Conservation (phyloP, 2,329 filamentous ascomycete genomes). For the Aspergillus carbonarius region DNA sequence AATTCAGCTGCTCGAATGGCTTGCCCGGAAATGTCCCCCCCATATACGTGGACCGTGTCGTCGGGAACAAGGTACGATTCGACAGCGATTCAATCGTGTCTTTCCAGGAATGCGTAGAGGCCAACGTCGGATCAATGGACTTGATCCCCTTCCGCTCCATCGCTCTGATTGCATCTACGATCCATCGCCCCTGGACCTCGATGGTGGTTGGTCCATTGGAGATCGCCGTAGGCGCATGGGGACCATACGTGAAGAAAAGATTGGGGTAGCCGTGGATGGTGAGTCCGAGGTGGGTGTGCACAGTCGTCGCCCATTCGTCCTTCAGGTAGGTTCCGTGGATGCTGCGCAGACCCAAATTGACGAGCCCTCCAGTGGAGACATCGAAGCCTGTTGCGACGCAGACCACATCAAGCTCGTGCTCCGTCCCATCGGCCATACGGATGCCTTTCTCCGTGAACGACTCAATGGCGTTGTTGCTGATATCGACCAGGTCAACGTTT, state of each 20-base stretch:
- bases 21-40: constrained; percentile 58
- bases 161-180: constrained; percentile 51
- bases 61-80: constrained; percentile 51
- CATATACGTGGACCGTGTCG: constrained; percentile 55
- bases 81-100: constrained; percentile 47
- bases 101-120: constrained; percentile 53
- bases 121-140: constrained; percentile 51
- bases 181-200: constrained; percentile 59
- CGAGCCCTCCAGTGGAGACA: constrained; percentile 42
- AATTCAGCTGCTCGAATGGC: constrained; percentile 53
- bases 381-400: constrained; percentile 49
- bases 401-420: constrained; percentile 42
- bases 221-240: constrained; percentile 58
- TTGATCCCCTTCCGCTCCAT: constrained; percentile 49
- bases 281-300: constrained; percentile 45
- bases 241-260: constrained; percentile 55
- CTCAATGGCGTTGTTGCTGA: constrained; percentile 46
- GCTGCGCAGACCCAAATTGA: constrained; percentile 40
- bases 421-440: constrained; percentile 36
- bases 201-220: constrained; percentile 57
- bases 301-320: constrained; percentile 39
- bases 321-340: constrained; percentile 31
- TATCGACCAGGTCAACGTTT: constrained; percentile 49
- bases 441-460: constrained; percentile 44
- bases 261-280: constrained; percentile 48